Evolutionary conservation across 495 filamentous ascomycete species (phyloP).

Genomic region (Neurospora discreta): DNA sequence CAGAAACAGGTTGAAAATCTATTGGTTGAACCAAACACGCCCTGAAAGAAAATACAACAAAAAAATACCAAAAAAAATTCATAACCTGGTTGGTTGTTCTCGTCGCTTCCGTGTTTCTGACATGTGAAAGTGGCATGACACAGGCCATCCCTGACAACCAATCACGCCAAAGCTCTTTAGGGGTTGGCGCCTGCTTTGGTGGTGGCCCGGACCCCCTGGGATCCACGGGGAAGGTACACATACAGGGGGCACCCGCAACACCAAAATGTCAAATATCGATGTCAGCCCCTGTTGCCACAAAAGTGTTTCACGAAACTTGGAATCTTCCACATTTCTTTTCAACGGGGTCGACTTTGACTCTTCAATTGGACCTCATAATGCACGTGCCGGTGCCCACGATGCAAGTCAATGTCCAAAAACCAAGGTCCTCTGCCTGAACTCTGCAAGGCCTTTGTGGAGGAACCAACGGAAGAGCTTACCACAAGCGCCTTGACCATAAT

Average conservation of each 20-base stretch:
- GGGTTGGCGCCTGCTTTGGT: neutral
- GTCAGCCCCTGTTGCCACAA: neutral
- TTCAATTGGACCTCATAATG: neutral
- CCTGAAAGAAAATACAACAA: too few relatives aligned
- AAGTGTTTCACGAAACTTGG: neutral
- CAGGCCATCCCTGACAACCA: neutral
- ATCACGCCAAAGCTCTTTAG: neutral
- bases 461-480: neutral
- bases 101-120: neutral
- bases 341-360: neutral
- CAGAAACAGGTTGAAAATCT: too few relatives aligned
- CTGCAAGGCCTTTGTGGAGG: neutral
- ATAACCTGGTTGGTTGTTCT: neutral
- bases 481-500: neutral
- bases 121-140: neutral
- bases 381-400: neutral
- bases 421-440: neutral
- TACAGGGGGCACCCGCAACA: neutral
- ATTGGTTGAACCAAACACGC: too few relatives aligned
- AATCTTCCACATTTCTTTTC: neutral
- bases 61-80: neutral
- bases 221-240: neutral
- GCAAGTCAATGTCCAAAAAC: neutral
- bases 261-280: neutral
- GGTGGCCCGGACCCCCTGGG: neutral